Conservation (phyloP, 2,329 filamentous ascomycete genomes). For the Stagonosporopsis rhizophila region DNA sequence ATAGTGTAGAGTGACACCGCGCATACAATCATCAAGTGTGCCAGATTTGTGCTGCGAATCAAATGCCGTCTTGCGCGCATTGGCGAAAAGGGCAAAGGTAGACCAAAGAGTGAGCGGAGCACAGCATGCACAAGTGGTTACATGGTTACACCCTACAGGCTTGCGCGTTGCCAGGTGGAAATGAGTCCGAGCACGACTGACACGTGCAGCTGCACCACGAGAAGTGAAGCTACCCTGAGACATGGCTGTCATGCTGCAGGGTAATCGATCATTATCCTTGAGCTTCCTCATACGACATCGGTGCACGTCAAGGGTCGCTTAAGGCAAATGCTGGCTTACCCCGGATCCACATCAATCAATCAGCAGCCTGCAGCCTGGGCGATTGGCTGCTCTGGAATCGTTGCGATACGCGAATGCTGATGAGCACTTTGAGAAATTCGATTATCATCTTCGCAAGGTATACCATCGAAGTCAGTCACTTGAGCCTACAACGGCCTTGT, state of each 20-base stretch:
- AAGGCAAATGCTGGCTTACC: conserved; percentile 15
- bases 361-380: neutral
- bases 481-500: neutral
- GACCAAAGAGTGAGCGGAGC: neutral
- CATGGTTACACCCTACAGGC: conserved; percentile 12
- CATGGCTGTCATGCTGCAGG: conserved; percentile 8
- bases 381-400: conserved; percentile 5
- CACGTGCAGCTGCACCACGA: conserved; percentile 19
- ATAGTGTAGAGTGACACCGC: neutral
- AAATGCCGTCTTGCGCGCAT: conserved; percentile 2
- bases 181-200: neutral
- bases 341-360: conserved; percentile 15
- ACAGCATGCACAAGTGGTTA: conserved; percentile 9
- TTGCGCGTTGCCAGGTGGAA: conserved; percentile 7
- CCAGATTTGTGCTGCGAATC: neutral
- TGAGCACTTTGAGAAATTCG: neutral
- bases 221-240: conserved; percentile 7
- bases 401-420: conserved; percentile 9
- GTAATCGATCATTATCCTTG: conserved; percentile 3
- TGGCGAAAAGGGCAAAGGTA: conserved; percentile 9
- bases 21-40: neutral
- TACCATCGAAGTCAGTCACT: neutral
- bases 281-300: conserved; percentile 10
- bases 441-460: neutral
- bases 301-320: conserved; percentile 3